Conservation (phyloP, 441 rosid species). For the Erysimum pusillum region DNA sequence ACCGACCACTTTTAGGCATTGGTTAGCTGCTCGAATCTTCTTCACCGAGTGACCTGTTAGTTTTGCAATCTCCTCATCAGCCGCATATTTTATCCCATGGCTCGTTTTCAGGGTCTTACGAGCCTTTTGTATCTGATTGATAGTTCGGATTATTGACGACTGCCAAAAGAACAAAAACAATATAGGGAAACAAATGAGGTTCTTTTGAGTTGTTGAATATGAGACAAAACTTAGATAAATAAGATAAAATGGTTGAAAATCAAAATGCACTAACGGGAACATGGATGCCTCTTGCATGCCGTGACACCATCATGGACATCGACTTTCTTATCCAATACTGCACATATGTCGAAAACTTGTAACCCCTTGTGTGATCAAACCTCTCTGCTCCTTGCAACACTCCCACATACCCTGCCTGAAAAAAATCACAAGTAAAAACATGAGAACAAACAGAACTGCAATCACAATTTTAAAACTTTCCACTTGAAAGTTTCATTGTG, state of each 20-base stretch:
- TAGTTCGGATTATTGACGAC: constrained; percentile 59
- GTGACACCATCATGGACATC: constrained; percentile 67
- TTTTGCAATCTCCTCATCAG: constrained; percentile 69
- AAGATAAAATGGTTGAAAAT: constrained; percentile 25
- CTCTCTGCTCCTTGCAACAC: constrained; percentile 87
- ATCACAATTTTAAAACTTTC: constrained; percentile 8
- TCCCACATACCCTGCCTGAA: constrained; percentile 81
- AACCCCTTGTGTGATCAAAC: constrained; percentile 86
- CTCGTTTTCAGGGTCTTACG: constrained; percentile 59
- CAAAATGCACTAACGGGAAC: constrained; percentile 63
- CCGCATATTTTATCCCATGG: constrained; percentile 60
- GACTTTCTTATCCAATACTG: constrained; percentile 87
- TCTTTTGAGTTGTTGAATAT: constrained; percentile 5
- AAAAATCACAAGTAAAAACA: constrained; percentile 21
- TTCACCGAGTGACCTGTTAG: constrained; percentile 67
- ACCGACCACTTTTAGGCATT: constrained; percentile 77
- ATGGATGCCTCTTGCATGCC: constrained; percentile 68
- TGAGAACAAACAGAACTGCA: constrained; percentile 7
- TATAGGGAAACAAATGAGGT: constrained; percentile 32
- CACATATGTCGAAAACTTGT: constrained; percentile 85
- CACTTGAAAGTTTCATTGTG: not conserved
- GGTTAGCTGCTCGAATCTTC: constrained; percentile 72
- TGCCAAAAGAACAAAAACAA: constrained; percentile 39
- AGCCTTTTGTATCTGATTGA: constrained; percentile 73
- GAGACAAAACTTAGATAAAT: constrained; percentile 4